Percentiles rank a stretch among this genome's conserved stretches.
phyloP scores from a whole-genome alignment of 805 yeast species.

The Yamadazyma philogaea region DNA sequence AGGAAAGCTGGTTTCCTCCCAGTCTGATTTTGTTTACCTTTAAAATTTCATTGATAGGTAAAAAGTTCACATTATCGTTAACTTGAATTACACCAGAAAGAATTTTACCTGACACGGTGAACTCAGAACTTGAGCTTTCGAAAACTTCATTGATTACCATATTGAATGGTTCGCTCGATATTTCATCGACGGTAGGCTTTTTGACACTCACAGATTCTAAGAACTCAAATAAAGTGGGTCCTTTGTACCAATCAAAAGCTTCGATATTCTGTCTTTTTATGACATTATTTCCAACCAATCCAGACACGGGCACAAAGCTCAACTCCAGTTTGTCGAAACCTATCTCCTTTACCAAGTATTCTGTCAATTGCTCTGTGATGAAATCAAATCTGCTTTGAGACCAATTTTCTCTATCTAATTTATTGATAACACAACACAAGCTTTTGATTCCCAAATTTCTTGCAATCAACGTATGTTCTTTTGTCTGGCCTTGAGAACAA shows the following conservation, averaged over 20 bases:
- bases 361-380: conserved; percentile 47
- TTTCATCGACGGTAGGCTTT: conserved; percentile 14
- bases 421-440: conserved; percentile 63
- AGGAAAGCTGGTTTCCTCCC: conserved; percentile 43
- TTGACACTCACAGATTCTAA: conserved; percentile 33
- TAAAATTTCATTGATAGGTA: conserved; percentile 48
- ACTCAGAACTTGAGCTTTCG: conserved; percentile 45
- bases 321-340: conserved; percentile 46
- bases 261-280: conserved; percentile 33
- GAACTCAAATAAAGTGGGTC: conserved; percentile 40
- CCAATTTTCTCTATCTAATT: conserved; percentile 66
- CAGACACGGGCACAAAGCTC: conserved; percentile 65
- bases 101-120: conserved; percentile 61
- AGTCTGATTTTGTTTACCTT: conserved; percentile 41
- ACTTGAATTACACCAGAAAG: conserved; percentile 66
- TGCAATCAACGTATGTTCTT: conserved; percentile 71
- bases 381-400: conserved; percentile 48
- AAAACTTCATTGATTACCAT: conserved; percentile 64
- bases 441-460: conserved; percentile 62
- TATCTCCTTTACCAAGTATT: conserved; percentile 51
- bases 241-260: conserved; percentile 47
- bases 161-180: conserved; percentile 44
- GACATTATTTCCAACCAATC: conserved; percentile 65
- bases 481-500: conserved; percentile 67
- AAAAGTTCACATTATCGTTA: conserved; percentile 60